Conservation (phyloP, 257 asterid species). For the Gynochthodes officinalis region DNA sequence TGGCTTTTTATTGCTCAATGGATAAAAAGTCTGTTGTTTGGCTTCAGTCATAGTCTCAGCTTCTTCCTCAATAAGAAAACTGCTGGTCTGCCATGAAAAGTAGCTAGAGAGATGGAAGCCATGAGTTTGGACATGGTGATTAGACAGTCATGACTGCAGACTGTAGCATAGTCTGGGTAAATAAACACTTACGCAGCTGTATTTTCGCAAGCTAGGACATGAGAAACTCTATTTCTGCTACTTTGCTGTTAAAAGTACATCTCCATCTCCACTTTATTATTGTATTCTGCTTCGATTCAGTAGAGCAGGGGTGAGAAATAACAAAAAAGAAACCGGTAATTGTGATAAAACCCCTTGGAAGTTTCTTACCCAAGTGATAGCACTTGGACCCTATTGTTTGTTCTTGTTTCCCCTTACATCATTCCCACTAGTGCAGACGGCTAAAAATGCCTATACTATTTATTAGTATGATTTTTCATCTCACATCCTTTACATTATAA, state of each 20-base stretch:
- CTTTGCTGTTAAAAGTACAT: background rate
- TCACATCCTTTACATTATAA: too few species aligned
- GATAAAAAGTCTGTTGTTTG: background rate
- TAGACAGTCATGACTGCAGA: background rate
- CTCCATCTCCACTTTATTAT: background rate
- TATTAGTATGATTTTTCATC: too few species aligned
- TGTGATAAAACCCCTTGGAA: too few species aligned
- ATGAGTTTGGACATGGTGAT: background rate
- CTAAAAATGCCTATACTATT: too few species aligned
- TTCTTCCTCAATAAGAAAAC: background rate
- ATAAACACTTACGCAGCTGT: background rate
- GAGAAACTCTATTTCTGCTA: background rate
- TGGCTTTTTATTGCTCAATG: slow-evolving; percentile 1
- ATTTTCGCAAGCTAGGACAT: background rate
- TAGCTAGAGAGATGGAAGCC: background rate
- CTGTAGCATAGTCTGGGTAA: background rate
- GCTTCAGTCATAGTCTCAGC: background rate
- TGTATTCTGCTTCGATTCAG: background rate
- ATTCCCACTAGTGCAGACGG: too few species aligned
- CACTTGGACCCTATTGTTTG: too few species aligned
- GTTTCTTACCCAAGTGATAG: too few species aligned
- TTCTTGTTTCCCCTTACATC: too few species aligned
- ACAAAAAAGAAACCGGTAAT: too few species aligned
- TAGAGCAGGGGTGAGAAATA: too few species aligned
- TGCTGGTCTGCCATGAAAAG: background rate